A percentile compares a stretch with the other conserved stretches of the same genome.
Conservation (phyloP, 208 protist species). For the Borovskyia barvae region DNA sequence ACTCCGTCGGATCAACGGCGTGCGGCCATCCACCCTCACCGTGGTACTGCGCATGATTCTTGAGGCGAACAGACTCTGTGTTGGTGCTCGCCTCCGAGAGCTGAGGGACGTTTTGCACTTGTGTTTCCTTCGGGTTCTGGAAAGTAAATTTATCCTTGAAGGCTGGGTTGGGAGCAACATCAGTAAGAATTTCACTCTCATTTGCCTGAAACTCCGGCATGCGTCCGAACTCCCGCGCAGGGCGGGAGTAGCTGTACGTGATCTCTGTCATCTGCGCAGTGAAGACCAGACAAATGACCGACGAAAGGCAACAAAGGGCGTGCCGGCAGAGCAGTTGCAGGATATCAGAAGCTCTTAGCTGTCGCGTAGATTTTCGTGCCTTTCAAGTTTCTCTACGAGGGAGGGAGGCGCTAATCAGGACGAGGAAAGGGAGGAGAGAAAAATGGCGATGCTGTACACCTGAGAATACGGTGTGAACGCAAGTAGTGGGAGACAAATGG, state of each 20-base stretch:
- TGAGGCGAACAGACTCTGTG: conserved; percentile 91
- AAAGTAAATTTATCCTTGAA: conserved; percentile 81
- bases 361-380: too few species aligned
- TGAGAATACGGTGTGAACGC: too few species aligned
- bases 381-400: too few species aligned
- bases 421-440: too few species aligned
- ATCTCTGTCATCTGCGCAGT: conserved; percentile 96
- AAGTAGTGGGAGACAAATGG: too few species aligned
- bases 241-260: conserved; percentile 92
- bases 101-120: conserved; percentile 92
- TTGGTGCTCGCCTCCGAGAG: conserved; percentile 93
- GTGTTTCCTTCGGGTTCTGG: conserved; percentile 80
- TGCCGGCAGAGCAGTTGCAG: too few species aligned
- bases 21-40: conserved; percentile 97
- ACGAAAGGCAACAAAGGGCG: too few species aligned
- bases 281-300: background rate
- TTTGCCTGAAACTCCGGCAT: conserved; percentile 93
- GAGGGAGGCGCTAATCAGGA: too few species aligned
- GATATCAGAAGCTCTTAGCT: too few species aligned
- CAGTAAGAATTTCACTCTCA: conserved; percentile 87
- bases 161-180: conserved; percentile 77
- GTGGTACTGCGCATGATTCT: conserved; percentile 92
- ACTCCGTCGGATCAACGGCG: conserved; percentile 94
- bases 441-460: too few species aligned
- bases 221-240: conserved; percentile 89